Base-by-base conservation (phyloP, 257 asterid genomes). In the Nicotiana tabacum region DNA sequence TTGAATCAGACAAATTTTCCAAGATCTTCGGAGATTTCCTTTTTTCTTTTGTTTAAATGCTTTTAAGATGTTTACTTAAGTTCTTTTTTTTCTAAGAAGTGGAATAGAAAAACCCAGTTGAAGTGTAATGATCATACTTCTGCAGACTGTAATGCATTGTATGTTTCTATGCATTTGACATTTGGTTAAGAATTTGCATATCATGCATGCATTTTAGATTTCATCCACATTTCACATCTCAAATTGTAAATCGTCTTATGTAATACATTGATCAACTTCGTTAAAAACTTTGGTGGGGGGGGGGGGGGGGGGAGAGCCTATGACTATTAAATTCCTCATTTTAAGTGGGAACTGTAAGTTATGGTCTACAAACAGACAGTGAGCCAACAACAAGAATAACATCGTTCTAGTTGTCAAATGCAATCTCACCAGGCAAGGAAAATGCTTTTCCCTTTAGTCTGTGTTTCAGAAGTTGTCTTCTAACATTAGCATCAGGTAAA, bases 391-490 rank as follows among this genome's bases (percentile, higher is more conserved):
- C 65, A 29, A 56, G 17, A 64, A 51, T 64, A 81, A 32, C 1
- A 29, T 17, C n/a, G 35, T 12, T 13, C 62, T n/a, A 77, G 78
- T 21, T 83, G 70, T 81, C 78, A 74, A 82, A 55, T 62, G 70
- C 65, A 83, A 70, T 81, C 92, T 85, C 72, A 96, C 99, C 99
- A 83, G 97, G 94, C 93, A 94, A 92, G 56, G 97, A 91, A 89
- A 92, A 93, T 78, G 94, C 90, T 56, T 89, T 87, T 82, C 97
- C 97, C 91, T 89, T 94, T 83, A 96, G 99, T 91, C 91, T 92
- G 89, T 96, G 96, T 88, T 88, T 91, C 83, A 96, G 83, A 85
- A 96, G 98, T 82, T 89, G 88, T 83, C 91, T 90, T 85, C 99
- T 92, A 77, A 97, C 97, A 69, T 86, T 89, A 72, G 87, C 87